Percentiles rank a stretch among this genome's conserved stretches.
These are phyloP conservation scores for Lodderomyces metapsilosis DNA, from an alignment of 1,139 yeast species.

Conservation along the genomic window DNA sequence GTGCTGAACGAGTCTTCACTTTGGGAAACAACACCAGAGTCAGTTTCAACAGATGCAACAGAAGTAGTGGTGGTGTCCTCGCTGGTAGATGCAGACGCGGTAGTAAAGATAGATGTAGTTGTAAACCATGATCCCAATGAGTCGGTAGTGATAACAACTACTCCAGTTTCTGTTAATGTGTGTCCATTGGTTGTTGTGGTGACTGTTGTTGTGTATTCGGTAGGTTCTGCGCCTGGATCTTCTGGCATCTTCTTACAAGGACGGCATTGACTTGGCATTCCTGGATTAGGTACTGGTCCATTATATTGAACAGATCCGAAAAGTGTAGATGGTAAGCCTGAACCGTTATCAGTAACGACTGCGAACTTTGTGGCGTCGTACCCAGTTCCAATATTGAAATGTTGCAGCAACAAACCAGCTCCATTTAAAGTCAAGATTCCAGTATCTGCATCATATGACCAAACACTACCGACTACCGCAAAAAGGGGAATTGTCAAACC, in stretches of 20 bases:
- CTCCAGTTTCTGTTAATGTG: conserved; percentile 11
- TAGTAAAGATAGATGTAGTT: conserved; percentile 8
- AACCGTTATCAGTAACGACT: conserved; percentile 17
- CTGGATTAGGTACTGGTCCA: conserved; percentile 20
- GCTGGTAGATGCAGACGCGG: conserved; percentile 2
- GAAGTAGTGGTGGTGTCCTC: conserved; percentile 8
- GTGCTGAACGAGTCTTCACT: conserved; percentile 8
- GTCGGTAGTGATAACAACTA: conserved; percentile 9
- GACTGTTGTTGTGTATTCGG: conserved; percentile 5
- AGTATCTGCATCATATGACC: conserved; percentile 16
- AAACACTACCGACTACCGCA: conserved; percentile 4
- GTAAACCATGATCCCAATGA: conserved; percentile 8
- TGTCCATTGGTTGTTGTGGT: conserved; percentile 3
- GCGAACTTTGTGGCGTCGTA: conserved; percentile 15
- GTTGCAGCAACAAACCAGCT: conserved; percentile 12
- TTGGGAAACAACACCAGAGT: conserved; percentile 12
- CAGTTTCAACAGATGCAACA: conserved; percentile 12
- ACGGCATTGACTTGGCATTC: conserved; percentile 17
- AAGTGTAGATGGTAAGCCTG: conserved; percentile 13
- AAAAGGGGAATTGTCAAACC: conserved; percentile 19
- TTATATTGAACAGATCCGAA: conserved; percentile 17
- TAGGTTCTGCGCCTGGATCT: conserved; percentile 12
- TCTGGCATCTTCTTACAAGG: conserved; percentile 17
- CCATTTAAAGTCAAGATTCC: conserved; percentile 22
- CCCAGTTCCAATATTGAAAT: conserved; percentile 26